phyloP scores from a whole-genome alignment of 805 yeast species.

The Kodamaea laetipori region DNA sequence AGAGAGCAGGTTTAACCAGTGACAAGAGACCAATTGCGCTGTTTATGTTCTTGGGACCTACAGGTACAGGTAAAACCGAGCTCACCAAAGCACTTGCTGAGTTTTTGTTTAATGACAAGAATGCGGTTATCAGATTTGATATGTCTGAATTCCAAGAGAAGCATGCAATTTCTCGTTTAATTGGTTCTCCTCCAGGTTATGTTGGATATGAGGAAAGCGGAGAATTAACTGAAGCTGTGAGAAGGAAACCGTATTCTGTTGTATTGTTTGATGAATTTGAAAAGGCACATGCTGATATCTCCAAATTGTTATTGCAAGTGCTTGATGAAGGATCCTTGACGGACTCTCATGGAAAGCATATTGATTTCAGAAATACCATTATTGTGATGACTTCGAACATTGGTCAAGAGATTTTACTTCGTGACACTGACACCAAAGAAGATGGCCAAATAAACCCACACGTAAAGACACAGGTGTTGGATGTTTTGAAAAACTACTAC shows the following conservation, averaged over 20 bases:
- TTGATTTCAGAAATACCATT: slow-evolving; percentile 92
- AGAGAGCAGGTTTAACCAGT: slow-evolving; percentile 93
- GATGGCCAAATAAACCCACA: slow-evolving; percentile 58
- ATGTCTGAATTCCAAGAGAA: slow-evolving; percentile 98
- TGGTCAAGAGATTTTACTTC: slow-evolving; percentile 85
- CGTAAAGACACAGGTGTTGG: slow-evolving; percentile 61
- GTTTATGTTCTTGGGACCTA: slow-evolving; percentile 95
- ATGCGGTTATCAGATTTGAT: slow-evolving; percentile 86
- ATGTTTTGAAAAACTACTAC: slow-evolving; percentile 68
- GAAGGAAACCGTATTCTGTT: slow-evolving; percentile 93
- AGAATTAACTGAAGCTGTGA: slow-evolving; percentile 92
- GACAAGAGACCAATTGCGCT: slow-evolving; percentile 95
- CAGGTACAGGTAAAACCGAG: slow-evolving; percentile 98
- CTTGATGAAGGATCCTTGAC: slow-evolving; percentile 94
- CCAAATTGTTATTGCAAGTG: slow-evolving; percentile 86
- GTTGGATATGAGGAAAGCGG: slow-evolving; percentile 97
- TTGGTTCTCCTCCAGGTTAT: slow-evolving; percentile 98
- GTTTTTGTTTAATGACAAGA: slow-evolving; percentile 86
- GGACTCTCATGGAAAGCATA: slow-evolving; percentile 91
- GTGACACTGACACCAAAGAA: slow-evolving; percentile 60
- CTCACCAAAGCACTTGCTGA: slow-evolving; percentile 90
- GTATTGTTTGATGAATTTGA: slow-evolving; percentile 94
- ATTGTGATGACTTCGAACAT: slow-evolving; percentile 96
- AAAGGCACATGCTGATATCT: slow-evolving; percentile 95
- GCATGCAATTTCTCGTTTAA: slow-evolving; percentile 84